Base-by-base conservation (phyloP, 495 filamentous ascomycete species). In the Parachaetomium inaequale region DNA sequence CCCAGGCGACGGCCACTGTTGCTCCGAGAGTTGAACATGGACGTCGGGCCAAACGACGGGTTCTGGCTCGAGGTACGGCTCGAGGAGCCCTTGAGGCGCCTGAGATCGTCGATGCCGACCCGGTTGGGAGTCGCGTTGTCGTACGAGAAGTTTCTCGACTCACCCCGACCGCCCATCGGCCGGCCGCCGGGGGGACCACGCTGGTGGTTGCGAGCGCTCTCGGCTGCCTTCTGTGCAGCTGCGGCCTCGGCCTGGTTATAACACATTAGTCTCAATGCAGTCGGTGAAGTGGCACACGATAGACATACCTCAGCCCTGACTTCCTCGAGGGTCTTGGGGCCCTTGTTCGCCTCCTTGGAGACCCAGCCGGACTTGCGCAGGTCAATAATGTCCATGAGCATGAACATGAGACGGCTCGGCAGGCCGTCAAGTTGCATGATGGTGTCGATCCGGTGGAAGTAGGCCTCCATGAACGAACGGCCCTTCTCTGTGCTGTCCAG, bases 321-420 rank as follows among this genome's bases (percentile, higher is more conserved):
- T 79, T 97, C 88, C 14, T 89, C 85, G 52, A 99, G 88, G 11
- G 94, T 99, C 83, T 96, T 96, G 54, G 94, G 94, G 38, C 94
- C 94, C 79, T 98, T 98, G 72, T 87, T 82, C 40, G 85, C 81
- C 68, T 94, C 91, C 82, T 96, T 98, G 52, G 89, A 89, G 32
- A 79, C 69, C 94, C 94, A 99, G 68, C 79, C 75, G 36, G 77
- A 78, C 67, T 72, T 81, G 59, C 94, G 86, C 58, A 98, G 78
- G 74, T 99, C 94, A 65, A 92, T 74, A 64, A 95, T 83, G 76
- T 99, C 94, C 87, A 98, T 87, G 28, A 98, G 81, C 94, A 98
- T 98, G 78, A 96, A 99, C 64, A 81, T 83, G 65, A 96, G 76
- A 77, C 94, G 87, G 71, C 92, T 96, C 14, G 91, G 90, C 23